A percentile compares a stretch with the other conserved stretches of the same genome.
Conservation (phyloP, 768 basidiomycete genomes). For the Lentinula raphanica region DNA sequence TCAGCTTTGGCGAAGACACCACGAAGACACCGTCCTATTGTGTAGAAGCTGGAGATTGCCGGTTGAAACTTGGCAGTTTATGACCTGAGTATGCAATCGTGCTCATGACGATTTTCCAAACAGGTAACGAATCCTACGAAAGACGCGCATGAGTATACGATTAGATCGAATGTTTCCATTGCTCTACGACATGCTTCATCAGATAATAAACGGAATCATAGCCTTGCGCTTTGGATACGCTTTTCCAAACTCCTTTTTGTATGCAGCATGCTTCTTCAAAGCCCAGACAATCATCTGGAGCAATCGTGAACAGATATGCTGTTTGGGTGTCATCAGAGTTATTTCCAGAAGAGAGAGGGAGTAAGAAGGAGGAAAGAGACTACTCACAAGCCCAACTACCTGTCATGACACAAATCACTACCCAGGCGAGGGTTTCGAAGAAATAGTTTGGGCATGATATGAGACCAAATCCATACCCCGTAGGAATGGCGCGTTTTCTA, state of each 20-base stretch:
- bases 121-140: no score
- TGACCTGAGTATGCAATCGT: no score
- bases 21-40: no score
- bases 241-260: conserved; percentile 91
- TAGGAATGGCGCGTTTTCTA: conserved; percentile 76
- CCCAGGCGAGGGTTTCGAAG: conserved; percentile 82
- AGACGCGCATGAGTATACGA: no score
- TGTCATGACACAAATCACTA: conserved; percentile 68
- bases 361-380: not conserved
- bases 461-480: conserved; percentile 88
- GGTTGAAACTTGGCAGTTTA: no score
- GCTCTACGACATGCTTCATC: not conserved
- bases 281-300: conserved; percentile 87
- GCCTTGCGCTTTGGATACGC: conserved; percentile 78
- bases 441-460: conserved; percentile 93
- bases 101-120: no score
- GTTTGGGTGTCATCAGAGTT: not conserved
- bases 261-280: conserved; percentile 79
- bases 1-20: no score
- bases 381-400: conserved; percentile 66
- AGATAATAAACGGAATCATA: conserved; percentile 75
- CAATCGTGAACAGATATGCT: conserved; percentile 63
- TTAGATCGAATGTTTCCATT: no score
- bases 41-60: no score
- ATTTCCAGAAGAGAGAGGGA: not conserved